phyloP scores from a whole-genome alignment of 2,329 filamentous ascomycete species.

The Reticulascus tulasneorum region DNA sequence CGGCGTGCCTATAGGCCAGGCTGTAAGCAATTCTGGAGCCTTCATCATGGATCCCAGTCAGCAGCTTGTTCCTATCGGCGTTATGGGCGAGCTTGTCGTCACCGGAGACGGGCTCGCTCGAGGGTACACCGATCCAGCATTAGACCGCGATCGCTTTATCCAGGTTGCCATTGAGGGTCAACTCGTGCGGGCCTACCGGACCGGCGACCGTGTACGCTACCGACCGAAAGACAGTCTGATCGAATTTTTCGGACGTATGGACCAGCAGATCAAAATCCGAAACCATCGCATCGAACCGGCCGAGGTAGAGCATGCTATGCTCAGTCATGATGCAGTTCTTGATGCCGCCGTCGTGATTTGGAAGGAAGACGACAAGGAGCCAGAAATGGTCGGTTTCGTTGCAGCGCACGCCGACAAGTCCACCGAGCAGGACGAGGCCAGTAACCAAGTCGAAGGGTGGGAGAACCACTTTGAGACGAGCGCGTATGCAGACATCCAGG shows the following conservation, averaged over 20 bases:
- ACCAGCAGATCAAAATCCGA: slow-evolving; percentile 1
- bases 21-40: not conserved
- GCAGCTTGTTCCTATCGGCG: not conserved
- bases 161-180: slow-evolving; percentile 3
- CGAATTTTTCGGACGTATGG: slow-evolving; percentile 1
- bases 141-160: slow-evolving; percentile 15
- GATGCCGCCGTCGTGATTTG: not conserved
- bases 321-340: not conserved
- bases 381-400: not conserved
- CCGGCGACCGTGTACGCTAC: slow-evolving; percentile 15
- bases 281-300: slow-evolving; percentile 1
- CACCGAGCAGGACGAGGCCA: not conserved
- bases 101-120: not conserved
- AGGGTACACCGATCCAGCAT: slow-evolving; percentile 7
- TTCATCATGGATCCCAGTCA: not conserved
- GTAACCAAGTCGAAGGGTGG: no score
- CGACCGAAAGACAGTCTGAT: slow-evolving; percentile 13
- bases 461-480: no score
- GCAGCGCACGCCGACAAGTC: not conserved
- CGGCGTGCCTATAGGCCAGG: not conserved
- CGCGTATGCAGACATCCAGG: no score
- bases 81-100: slow-evolving; percentile 1
- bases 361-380: not conserved
- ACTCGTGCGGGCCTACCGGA: slow-evolving; percentile 17
- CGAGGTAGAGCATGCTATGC: slow-evolving; percentile 1